Conservation (phyloP, 2,329 filamentous ascomycete genomes). For the Fusarium fujikuroi region DNA sequence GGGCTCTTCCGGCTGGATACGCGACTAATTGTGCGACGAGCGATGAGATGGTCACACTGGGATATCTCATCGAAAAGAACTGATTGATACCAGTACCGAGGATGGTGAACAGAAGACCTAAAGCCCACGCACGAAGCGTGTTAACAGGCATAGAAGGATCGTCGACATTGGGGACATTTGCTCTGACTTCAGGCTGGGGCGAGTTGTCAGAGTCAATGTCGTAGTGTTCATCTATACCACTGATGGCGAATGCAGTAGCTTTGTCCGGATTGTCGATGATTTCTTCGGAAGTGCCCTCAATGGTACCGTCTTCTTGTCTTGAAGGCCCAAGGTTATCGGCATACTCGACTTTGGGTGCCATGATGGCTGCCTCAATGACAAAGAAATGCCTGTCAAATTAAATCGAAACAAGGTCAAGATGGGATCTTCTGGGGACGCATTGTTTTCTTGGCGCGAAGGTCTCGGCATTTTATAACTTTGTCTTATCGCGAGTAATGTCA, state of each 20-base stretch:
- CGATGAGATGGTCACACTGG: not conserved
- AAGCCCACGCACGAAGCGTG: not conserved
- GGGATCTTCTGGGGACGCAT: no score
- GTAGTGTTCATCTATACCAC: not conserved
- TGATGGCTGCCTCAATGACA: not conserved
- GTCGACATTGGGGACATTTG: slow-evolving; percentile 1
- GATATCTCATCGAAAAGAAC: slow-evolving; percentile 2
- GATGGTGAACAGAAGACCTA: not conserved
- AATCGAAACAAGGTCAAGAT: no score
- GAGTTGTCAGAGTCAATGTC: slow-evolving; percentile 3
- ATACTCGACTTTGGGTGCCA: not conserved
- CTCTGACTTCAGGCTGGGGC: not conserved
- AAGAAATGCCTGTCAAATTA: not conserved
- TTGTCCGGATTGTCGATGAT: not conserved
- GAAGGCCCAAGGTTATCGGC: not conserved
- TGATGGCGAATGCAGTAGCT: not conserved
- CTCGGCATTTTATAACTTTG: not conserved
- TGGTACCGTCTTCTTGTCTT: not conserved
- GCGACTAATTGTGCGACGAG: not conserved
- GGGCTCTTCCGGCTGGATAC: not conserved
- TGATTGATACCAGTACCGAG: not conserved
- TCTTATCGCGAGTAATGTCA: slow-evolving; percentile 2
- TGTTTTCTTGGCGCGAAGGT: not conserved
- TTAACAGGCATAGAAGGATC: not conserved
- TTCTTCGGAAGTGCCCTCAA: not conserved